Evolutionary conservation across 768 basidiomycete genomes (phyloP).

Genomic region (Crassisporium funariophilum): DNA sequence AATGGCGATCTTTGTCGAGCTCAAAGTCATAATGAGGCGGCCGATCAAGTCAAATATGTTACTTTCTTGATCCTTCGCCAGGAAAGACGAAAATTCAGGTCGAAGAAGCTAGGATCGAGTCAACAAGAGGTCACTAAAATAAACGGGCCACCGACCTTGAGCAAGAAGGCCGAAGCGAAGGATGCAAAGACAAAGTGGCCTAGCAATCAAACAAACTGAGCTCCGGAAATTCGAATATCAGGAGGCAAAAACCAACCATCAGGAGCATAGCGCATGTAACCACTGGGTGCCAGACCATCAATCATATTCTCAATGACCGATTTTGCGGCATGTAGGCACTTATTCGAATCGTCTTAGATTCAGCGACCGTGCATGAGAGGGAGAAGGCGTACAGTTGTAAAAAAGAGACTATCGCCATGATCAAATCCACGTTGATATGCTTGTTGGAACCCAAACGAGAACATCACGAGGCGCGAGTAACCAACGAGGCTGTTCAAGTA

Average conservation of each 20-base stretch:
- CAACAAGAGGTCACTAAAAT: neutral
- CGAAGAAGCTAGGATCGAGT: conserved; percentile 55
- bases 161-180: conserved; percentile 81
- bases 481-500: conserved; percentile 56
- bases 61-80: conserved; percentile 62
- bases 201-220: conserved; percentile 19
- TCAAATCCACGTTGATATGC: conserved; percentile 73
- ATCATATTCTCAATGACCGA: conserved; percentile 66
- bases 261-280: conserved; percentile 77
- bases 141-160: conserved; percentile 54
- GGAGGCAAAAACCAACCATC: conserved; percentile 52
- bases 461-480: conserved; percentile 84
- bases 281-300: conserved; percentile 64
- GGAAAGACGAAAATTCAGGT: conserved; percentile 68
- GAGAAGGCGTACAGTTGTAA: conserved; percentile 54
- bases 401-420: conserved; percentile 62
- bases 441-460: conserved; percentile 84
- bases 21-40: conserved; percentile 70
- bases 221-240: neutral
- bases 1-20: conserved; percentile 73
- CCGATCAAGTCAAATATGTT: conserved; percentile 75
- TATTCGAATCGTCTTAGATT: conserved; percentile 3
- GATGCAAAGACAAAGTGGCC: conserved; percentile 79
- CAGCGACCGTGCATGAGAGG: neutral
- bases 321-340: conserved; percentile 76